These are phyloP conservation scores for Penicillium sp. DNA, from an alignment of 2,329 filamentous ascomycete genomes.

Conservation along the genomic window DNA sequence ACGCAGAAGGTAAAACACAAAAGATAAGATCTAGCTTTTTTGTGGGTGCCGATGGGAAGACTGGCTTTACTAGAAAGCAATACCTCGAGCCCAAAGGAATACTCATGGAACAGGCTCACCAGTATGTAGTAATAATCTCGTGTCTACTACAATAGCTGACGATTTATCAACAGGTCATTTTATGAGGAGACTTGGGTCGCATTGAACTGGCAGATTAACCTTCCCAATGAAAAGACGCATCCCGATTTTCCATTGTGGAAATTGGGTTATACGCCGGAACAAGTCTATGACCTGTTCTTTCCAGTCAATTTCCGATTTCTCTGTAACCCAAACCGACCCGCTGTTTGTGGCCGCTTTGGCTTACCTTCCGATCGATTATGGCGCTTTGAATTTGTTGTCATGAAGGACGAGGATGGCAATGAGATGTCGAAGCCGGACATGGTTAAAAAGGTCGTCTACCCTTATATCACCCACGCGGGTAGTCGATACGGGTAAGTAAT, in stretches of 20 bases:
- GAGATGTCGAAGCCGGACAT: conserved; percentile 26
- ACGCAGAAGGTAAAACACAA: conserved; percentile 18
- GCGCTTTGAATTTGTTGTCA: conserved; percentile 47
- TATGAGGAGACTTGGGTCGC: conserved; percentile 52
- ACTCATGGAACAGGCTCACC: conserved; percentile 35
- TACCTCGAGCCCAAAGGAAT: conserved; percentile 51
- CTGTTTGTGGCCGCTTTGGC: conserved; percentile 53
- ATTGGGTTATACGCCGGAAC: conserved; percentile 50
- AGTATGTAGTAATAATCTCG: conserved; percentile 7
- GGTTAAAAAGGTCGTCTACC: conserved; percentile 28
- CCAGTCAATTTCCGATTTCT: conserved; percentile 52
- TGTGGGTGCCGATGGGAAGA: conserved; percentile 55
- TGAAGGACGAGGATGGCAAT: conserved; percentile 34
- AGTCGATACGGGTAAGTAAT: conserved; percentile 29
- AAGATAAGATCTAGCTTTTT: conserved; percentile 35
- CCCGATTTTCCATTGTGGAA: conserved; percentile 55
- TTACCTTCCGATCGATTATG: conserved; percentile 46
- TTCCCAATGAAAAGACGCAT: conserved; percentile 52
- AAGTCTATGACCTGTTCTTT: conserved; percentile 56
- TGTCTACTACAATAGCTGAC: conserved; percentile 4
- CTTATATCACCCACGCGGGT: conserved; percentile 32
- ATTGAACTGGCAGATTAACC: conserved; percentile 49
- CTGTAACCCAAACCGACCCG: conserved; percentile 46
- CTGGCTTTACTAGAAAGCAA: conserved; percentile 49
- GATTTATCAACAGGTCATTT: conserved; percentile 12